Percentiles rank a stretch among this genome's conserved stretches.
phyloP scores from a whole-genome alignment of 768 basidiomycete species.

The Sarcomyxa edulis region DNA sequence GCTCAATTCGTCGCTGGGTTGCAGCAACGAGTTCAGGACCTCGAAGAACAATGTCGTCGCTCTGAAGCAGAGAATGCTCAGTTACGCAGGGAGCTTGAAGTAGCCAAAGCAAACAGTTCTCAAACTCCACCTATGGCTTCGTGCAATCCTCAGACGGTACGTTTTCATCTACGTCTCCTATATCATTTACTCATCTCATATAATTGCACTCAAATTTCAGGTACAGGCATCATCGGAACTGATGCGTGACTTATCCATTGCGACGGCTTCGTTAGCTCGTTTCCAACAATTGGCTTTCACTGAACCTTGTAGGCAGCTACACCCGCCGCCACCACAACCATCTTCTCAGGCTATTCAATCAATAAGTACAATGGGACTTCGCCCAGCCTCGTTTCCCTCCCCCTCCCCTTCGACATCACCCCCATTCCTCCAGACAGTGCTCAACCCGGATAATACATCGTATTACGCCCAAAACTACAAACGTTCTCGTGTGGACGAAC shows the following conservation, averaged over 20 bases:
- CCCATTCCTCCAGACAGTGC: neutral
- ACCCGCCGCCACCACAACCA: constrained; percentile 3
- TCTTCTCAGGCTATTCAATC: neutral
- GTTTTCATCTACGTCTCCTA: constrained; percentile 10
- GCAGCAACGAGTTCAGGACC: too few relatives aligned
- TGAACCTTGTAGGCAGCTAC: constrained; percentile 10
- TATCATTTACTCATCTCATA: constrained; percentile 1
- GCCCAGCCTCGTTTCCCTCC: constrained; percentile 22
- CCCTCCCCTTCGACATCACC: constrained; percentile 14
- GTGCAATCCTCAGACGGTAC: constrained; percentile 26
- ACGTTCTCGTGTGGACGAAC: neutral
- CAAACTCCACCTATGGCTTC: constrained; percentile 15
- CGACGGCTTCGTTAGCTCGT: constrained; percentile 43
- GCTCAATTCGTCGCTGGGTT: constrained; percentile 51
- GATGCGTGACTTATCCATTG: constrained; percentile 39
- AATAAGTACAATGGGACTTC: too few relatives aligned
- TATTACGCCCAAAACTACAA: neutral
- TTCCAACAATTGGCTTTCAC: constrained; percentile 47
- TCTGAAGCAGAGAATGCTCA: constrained; percentile 51
- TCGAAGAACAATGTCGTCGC: constrained; percentile 47
- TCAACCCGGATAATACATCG: neutral
- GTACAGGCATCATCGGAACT: constrained; percentile 48
- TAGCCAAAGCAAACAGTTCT: constrained; percentile 34
- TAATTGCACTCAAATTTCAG: constrained; percentile 23
- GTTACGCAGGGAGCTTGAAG: constrained; percentile 43